phyloP scores from a whole-genome alignment of 352 stramenopile genomes.

The Phytophthora crassamura region DNA sequence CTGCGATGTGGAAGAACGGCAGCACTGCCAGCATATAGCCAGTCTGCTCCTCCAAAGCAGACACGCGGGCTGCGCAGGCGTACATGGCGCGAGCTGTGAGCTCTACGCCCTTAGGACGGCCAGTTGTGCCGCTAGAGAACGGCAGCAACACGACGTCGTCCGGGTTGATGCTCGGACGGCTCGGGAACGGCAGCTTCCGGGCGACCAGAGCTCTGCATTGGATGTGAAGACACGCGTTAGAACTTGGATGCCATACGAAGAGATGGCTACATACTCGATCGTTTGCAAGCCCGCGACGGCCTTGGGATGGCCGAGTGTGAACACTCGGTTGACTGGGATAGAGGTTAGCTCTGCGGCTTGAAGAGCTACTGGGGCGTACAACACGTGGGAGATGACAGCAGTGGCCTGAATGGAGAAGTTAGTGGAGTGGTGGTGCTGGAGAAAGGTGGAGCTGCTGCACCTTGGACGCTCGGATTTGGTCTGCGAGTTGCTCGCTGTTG shows the following conservation, averaged over 20 bases:
- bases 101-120: conserved; percentile 88
- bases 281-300: conserved; percentile 10
- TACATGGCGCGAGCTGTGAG: conserved; percentile 87
- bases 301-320: conserved; percentile 36
- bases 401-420: conserved; percentile 18
- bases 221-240: neutral
- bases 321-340: conserved; percentile 21
- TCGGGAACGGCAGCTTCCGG: conserved; percentile 23
- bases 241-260: neutral
- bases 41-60: conserved; percentile 45
- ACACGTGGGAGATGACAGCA: conserved; percentile 44
- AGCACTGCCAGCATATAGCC: conserved; percentile 62
- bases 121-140: conserved; percentile 94
- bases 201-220: conserved; percentile 36
- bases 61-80: conserved; percentile 57
- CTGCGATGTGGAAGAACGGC: conserved; percentile 97
- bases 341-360: conserved; percentile 25
- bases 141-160: conserved; percentile 58
- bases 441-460: conserved; percentile 10
- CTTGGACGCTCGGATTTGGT: conserved; percentile 45
- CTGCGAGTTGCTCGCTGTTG: conserved; percentile 39
- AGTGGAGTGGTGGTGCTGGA: neutral
- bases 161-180: conserved; percentile 19
- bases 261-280: conserved; percentile 36
- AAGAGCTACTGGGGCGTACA: conserved; percentile 24